Evolutionary conservation across 768 basidiomycete species (phyloP).

Genomic region (Nidula microcarpa): DNA sequence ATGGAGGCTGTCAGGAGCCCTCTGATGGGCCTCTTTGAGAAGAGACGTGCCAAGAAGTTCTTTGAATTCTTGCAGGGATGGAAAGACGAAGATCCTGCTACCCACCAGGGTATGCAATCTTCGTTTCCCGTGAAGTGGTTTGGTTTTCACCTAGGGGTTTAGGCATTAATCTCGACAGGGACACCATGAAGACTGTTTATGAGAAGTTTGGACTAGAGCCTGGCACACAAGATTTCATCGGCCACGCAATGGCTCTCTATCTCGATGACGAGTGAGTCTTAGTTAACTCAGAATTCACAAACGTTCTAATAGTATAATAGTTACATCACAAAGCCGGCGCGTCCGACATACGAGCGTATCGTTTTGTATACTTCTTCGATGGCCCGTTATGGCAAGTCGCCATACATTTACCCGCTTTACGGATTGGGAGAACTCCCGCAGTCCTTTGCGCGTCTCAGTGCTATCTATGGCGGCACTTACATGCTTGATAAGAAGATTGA

Average conservation of each 20-base stretch:
- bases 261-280: slow-evolving; percentile 89
- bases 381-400: slow-evolving; percentile 99
- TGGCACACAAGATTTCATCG: slow-evolving; percentile 98
- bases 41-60: slow-evolving; percentile 96
- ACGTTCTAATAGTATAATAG: slow-evolving; percentile 32
- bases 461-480: slow-evolving; percentile 99
- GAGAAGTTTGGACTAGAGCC: slow-evolving; percentile 96
- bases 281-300: background rate
- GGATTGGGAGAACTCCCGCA: slow-evolving; percentile 99
- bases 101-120: slow-evolving; percentile 78
- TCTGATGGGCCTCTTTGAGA: slow-evolving; percentile 99
- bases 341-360: slow-evolving; percentile 90
- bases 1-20: slow-evolving; percentile 94
- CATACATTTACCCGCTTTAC: slow-evolving; percentile 98
- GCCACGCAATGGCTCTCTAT: slow-evolving; percentile 98
- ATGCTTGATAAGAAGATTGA: slow-evolving; percentile 98
- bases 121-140: background rate
- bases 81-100: slow-evolving; percentile 93
- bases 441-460: slow-evolving; percentile 95
- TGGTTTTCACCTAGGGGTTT: slow-evolving; percentile 2
- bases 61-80: slow-evolving; percentile 95
- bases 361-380: slow-evolving; percentile 97
- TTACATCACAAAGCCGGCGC: slow-evolving; percentile 90
- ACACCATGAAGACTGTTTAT: slow-evolving; percentile 93
- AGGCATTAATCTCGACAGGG: slow-evolving; percentile 88